phyloP scores from a whole-genome alignment of 306 rosid genomes.

The Inga laurina region DNA sequence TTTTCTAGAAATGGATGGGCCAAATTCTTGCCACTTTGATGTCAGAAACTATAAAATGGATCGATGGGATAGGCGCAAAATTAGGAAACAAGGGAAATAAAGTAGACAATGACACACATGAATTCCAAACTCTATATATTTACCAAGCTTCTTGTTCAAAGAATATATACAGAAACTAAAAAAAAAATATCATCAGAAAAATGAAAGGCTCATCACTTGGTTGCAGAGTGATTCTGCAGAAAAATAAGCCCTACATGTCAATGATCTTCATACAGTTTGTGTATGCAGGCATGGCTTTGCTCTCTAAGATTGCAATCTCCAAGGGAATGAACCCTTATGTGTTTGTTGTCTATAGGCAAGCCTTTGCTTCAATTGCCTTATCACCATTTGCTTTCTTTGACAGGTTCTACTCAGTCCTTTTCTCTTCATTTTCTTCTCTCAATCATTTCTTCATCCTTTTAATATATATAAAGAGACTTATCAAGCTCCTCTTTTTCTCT shows the following conservation, averaged over 20 bases:
- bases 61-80: neutral
- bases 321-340: constrained; percentile 88
- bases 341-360: constrained; percentile 94
- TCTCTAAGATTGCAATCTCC: constrained; percentile 85
- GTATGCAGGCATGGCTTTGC: constrained; percentile 92
- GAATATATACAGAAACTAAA: neutral
- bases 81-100: constrained; percentile 27
- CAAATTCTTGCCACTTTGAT: constrained; percentile 33
- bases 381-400: constrained; percentile 82
- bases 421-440: neutral
- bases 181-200: constrained; percentile 15
- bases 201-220: constrained; percentile 45
- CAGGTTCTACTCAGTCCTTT: constrained; percentile 47
- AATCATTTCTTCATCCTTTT: neutral
- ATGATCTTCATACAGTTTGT: constrained; percentile 69
- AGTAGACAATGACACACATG: neutral
- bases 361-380: constrained; percentile 70
- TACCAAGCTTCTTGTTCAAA: constrained; percentile 14
- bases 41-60: constrained; percentile 32
- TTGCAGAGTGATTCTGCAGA: constrained; percentile 30
- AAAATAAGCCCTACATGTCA: constrained; percentile 65
- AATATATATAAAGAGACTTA: neutral
- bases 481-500: neutral
- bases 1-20: constrained; percentile 27
- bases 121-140: constrained; percentile 42